phyloP scores from a whole-genome alignment of 2,329 filamentous ascomycete species.

The Cytospora piceicola region DNA sequence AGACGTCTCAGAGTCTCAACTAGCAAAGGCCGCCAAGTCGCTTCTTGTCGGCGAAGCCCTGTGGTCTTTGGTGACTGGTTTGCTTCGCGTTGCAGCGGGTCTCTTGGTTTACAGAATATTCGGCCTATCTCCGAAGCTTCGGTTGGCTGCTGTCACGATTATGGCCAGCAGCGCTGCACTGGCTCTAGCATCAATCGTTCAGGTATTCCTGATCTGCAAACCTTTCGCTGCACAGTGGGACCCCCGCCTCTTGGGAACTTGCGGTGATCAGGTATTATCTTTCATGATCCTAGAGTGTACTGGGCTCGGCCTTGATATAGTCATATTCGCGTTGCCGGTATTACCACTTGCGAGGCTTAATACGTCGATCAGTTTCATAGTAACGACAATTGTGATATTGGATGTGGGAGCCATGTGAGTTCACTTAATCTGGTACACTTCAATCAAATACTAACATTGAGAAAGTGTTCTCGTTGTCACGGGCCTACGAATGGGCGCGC shows the following conservation, averaged over 20 bases:
- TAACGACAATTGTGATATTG: neutral
- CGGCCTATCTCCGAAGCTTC: no score
- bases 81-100: conserved; percentile 3
- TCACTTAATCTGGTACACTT: no score
- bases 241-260: conserved; percentile 2
- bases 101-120: neutral
- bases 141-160: neutral
- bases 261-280: conserved; percentile 17
- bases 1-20: neutral
- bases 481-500: conserved; percentile 10
- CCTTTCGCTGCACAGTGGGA: conserved; percentile 24
- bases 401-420: conserved; percentile 16
- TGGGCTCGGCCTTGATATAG: conserved; percentile 9
- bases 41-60: conserved; percentile 10
- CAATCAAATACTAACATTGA: neutral
- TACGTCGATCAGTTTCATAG: neutral
- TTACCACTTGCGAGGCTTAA: neutral
- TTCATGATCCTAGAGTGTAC: conserved; percentile 7
- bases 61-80: conserved; percentile 6
- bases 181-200: neutral
- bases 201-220: conserved; percentile 14
- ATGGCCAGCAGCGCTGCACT: neutral
- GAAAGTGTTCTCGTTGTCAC: conserved; percentile 13
- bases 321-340: neutral
- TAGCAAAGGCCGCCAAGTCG: conserved; percentile 19